A percentile compares a stretch with the other conserved stretches of the same genome.
Evolutionary conservation across 306 rosid species (phyloP).

Genomic region (Vicia sativa): DNA sequence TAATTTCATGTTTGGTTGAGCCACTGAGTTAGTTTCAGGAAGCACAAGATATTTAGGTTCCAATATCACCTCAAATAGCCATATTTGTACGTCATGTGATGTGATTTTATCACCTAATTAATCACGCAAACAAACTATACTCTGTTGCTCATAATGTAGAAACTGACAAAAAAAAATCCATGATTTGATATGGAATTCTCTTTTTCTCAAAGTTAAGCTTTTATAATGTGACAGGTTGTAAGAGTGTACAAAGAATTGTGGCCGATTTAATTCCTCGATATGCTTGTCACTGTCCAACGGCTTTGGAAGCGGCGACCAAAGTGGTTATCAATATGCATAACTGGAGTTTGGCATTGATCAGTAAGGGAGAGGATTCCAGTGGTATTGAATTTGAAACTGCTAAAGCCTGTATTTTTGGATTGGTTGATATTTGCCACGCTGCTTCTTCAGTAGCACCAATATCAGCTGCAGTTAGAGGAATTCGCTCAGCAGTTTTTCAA

Average conservation of each 20-base stretch:
- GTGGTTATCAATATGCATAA: constrained; percentile 78
- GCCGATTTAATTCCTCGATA: constrained; percentile 90
- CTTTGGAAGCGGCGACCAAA: constrained; percentile 84
- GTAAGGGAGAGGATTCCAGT: constrained; percentile 64
- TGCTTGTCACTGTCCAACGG: constrained; percentile 82
- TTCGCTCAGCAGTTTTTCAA: constrained; percentile 79
- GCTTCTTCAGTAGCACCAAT: constrained; percentile 70
- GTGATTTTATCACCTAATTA: constrained; percentile 23
- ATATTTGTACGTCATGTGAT: neutral
- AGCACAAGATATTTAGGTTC: constrained; percentile 26
- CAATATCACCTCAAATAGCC: constrained; percentile 13
- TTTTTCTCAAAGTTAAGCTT: constrained; percentile 37
- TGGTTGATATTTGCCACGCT: constrained; percentile 66
- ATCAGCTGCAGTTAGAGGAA: constrained; percentile 75
- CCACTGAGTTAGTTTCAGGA: constrained; percentile 19
- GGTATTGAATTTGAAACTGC: constrained; percentile 83
- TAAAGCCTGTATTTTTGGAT: constrained; percentile 68
- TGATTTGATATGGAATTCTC: constrained; percentile 37
- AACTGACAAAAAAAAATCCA: constrained; percentile 11
- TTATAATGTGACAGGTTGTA: constrained; percentile 61
- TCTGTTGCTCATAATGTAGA: constrained; percentile 27
- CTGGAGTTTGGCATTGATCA: constrained; percentile 63
- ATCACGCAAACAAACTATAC: constrained; percentile 4
- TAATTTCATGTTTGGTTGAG: too few relatives aligned
- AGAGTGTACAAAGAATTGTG: constrained; percentile 80